Percentiles rank a stretch among this genome's conserved stretches.
These are phyloP conservation scores for Saccharum officinarum DNA, from an alignment of 176 grass and related monocot species.

Conservation along the genomic window DNA sequence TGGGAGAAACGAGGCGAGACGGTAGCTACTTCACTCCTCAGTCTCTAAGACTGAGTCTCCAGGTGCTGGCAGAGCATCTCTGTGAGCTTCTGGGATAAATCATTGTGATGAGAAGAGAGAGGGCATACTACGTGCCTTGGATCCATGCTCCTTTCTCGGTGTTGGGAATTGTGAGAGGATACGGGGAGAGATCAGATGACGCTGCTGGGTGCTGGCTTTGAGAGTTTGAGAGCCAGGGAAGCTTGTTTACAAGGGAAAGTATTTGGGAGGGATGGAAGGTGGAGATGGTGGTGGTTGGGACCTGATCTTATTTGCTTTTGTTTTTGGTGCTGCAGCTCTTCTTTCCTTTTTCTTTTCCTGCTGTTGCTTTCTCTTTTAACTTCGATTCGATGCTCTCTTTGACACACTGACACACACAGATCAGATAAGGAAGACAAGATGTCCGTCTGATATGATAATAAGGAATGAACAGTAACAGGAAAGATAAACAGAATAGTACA, in stretches of 20 bases:
- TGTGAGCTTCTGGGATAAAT: constrained; percentile 47
- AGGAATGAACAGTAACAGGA: neutral
- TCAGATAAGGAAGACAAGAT: constrained; percentile 18
- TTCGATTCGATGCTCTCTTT: constrained; percentile 15
- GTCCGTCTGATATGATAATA: neutral
- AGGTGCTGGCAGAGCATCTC: constrained; percentile 33
- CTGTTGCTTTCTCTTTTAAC: constrained; percentile 43
- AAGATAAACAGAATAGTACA: constrained; percentile 6
- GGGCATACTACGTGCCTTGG: constrained; percentile 2
- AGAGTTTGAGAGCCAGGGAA: neutral
- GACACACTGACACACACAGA: neutral
- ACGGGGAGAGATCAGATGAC: constrained; percentile 39
- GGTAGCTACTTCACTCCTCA: neutral
- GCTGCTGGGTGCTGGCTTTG: constrained; percentile 20
- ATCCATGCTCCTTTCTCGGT: constrained; percentile 35
- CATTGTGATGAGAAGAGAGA: constrained; percentile 36
- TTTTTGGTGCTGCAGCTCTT: constrained; percentile 44
- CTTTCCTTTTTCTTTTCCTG: constrained; percentile 44
- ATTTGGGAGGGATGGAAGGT: neutral
- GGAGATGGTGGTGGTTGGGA: constrained; percentile 41
- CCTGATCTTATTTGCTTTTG: constrained; percentile 40
- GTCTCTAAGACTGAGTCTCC: constrained; percentile 12
- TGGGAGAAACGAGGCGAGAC: neutral
- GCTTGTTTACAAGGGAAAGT: constrained; percentile 65
- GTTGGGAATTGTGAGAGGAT: constrained; percentile 36